Conservation (phyloP, 805 yeast genomes). For the Candida yuanshanica region DNA sequence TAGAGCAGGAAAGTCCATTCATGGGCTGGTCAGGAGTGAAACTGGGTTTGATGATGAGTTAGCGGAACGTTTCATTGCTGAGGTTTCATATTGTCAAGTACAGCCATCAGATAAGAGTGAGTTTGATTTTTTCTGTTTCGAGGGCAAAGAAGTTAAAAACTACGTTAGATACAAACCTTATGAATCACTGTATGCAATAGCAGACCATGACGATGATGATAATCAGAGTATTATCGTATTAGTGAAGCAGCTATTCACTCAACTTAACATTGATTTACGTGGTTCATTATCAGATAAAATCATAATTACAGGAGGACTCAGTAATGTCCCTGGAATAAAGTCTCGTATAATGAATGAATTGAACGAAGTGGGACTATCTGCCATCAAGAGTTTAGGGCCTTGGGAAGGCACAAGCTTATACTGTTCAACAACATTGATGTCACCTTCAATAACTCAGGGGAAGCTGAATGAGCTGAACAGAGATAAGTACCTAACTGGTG, state of each 20-base stretch:
- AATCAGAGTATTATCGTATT: conserved; percentile 5
- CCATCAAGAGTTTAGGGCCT: conserved; percentile 12
- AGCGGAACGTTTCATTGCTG: conserved; percentile 19
- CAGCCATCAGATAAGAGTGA: not conserved
- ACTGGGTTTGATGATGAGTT: conserved; percentile 8
- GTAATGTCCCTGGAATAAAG: conserved; percentile 20
- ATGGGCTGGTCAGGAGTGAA: conserved; percentile 1
- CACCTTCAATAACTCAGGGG: conserved; percentile 4
- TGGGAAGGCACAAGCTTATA: conserved; percentile 25
- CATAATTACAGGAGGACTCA: conserved; percentile 23
- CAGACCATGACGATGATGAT: conserved; percentile 13
- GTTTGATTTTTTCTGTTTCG: conserved; percentile 7
- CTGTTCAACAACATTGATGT: conserved; percentile 18
- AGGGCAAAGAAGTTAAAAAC: conserved; percentile 10
- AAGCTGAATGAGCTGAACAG: conserved; percentile 14
- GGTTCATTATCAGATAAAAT: conserved; percentile 7
- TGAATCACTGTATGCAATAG: conserved; percentile 10
- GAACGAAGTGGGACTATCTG: not conserved
- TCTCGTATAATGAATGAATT: conserved; percentile 12
- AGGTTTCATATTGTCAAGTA: conserved; percentile 10
- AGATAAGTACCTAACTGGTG: conserved; percentile 21
- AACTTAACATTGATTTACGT: conserved; percentile 15
- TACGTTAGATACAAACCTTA: conserved; percentile 8
- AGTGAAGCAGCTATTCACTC: conserved; percentile 5
- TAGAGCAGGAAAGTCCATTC: conserved; percentile 18